Percentiles rank a stretch among this genome's conserved stretches.
These are phyloP conservation scores for Aaosphaeria pasadenensis DNA, from an alignment of 2,329 filamentous ascomycete species.

Conservation along the genomic window DNA sequence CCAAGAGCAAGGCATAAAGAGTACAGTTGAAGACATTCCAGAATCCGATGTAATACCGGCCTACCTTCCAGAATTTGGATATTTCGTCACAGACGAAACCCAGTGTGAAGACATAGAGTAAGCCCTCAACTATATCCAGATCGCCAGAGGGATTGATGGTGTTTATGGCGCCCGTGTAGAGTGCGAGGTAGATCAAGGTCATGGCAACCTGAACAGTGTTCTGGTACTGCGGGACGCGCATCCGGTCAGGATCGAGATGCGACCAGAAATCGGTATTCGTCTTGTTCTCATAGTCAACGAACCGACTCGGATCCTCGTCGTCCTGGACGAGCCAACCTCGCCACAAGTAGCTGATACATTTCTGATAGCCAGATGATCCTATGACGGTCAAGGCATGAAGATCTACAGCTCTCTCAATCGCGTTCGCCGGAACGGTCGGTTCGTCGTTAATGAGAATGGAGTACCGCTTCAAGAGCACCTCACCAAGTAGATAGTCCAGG, in stretches of 20 bases:
- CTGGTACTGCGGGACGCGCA: constrained; percentile 89
- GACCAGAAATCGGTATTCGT: constrained; percentile 73
- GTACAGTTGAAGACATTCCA: constrained; percentile 94
- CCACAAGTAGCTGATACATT: constrained; percentile 92
- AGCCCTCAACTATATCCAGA: constrained; percentile 76
- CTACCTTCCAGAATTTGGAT: constrained; percentile 90
- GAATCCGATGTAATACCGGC: constrained; percentile 85
- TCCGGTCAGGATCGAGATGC: constrained; percentile 90
- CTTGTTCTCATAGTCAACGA: constrained; percentile 82
- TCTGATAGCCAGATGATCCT: constrained; percentile 90
- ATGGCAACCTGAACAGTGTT: constrained; percentile 85
- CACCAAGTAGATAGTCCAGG: constrained; percentile 71
- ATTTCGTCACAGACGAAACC: constrained; percentile 88
- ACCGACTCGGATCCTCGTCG: constrained; percentile 83
- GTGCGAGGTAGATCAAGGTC: constrained; percentile 74
- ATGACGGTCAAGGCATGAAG: constrained; percentile 86
- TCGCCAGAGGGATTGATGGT: constrained; percentile 84
- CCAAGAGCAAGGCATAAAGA: constrained; percentile 74
- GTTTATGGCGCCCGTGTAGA: constrained; percentile 92
- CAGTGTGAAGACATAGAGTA: constrained; percentile 87
- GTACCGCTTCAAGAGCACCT: constrained; percentile 83
- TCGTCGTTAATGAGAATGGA: constrained; percentile 72
- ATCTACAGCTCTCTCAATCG: constrained; percentile 90
- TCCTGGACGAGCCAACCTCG: constrained; percentile 96
- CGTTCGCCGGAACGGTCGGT: constrained; percentile 75